Base-by-base conservation (phyloP, 164 flowering plant species). In the Buxus sempervirens region DNA sequence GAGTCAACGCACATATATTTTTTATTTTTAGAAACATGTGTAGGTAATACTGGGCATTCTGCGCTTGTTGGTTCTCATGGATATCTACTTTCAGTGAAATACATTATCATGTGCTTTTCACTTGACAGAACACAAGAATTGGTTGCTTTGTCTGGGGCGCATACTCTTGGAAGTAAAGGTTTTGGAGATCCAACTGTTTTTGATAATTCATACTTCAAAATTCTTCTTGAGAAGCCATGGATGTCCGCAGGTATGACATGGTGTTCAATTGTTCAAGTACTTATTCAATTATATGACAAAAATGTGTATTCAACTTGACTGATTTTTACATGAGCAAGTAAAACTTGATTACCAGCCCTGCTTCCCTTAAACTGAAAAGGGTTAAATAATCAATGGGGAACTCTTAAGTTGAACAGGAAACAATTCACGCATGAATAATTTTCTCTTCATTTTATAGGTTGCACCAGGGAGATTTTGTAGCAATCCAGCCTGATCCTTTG, bases 101-200 rank as follows among this genome's bases (percentile, higher is more conserved):
- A 53, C 48, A 48, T 51, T 15, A 66, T 15, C 54, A 57, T 36
- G 24, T 18, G 23, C 54, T 60, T 78, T 25, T 65, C 54, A 32
- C 32, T 71, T 77, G 57, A 70, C 84, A 91, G 98, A 51, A 82
- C 94, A 68, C 93, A 82, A 72, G 96, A 94, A 66, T 91, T 94
- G 64, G 95, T 94, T 72, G 97, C 93, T 28, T 75, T 94, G 53
- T 91, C 97, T 60, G 98, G 98, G 68, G 98, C 98, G 10, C 98
- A 91, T 77, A 94, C 97, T 61, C 77, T 90, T 66, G 98, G 98
- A 59, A 76, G 85, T 77, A 94, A 94, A 82, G 97, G 97, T 42
- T 91, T 94, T 82, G 97, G 96, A 75, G 84, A 67, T 72, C 97
- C 98, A 23, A 62, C 68, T 66, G 82, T 75, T 59, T 94, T 94